phyloP scores from a whole-genome alignment of 208 protist species.

The Acanthamoeba triangularis region DNA sequence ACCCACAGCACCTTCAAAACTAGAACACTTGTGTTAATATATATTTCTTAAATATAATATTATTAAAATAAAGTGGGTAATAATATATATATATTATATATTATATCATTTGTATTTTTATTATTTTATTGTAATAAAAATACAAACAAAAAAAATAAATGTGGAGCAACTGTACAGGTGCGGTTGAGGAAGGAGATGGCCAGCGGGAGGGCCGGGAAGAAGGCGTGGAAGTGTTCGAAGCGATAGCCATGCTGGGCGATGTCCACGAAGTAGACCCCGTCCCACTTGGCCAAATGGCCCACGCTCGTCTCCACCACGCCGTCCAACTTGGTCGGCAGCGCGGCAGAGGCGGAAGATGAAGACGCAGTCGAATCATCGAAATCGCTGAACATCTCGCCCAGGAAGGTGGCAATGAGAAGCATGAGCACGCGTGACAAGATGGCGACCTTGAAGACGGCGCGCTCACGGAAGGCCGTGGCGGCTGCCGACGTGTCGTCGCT shows the following conservation, averaged over 20 bases:
- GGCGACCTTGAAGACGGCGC: not conserved
- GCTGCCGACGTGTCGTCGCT: not conserved
- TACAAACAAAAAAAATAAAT: not conserved
- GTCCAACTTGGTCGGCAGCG: slow-evolving; percentile 14
- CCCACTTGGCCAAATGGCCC: slow-evolving; percentile 37
- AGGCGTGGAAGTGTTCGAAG: slow-evolving; percentile 71
- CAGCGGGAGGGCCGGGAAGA: slow-evolving; percentile 50
- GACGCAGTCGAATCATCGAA: not conserved
- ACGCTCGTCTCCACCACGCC: not conserved
- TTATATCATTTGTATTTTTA: not conserved
- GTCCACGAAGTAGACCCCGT: slow-evolving; percentile 33
- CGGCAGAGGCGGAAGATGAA: not conserved
- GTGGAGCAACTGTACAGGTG: slow-evolving; percentile 3
- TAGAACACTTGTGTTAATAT: not conserved
- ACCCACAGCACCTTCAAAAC: slow-evolving; percentile 49
- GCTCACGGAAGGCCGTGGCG: not conserved
- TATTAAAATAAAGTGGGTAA: too few species aligned
- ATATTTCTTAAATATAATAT: not conserved
- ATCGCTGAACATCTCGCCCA: slow-evolving; percentile 12
- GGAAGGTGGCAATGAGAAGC: not conserved
- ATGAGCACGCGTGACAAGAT: slow-evolving; percentile 19
- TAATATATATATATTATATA: not conserved
- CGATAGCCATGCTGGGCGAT: slow-evolving; percentile 21
- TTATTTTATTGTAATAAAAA: not conserved
- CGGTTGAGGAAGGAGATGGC: slow-evolving; percentile 27